These are phyloP conservation scores for Lentinula sp. DNA, from an alignment of 768 basidiomycete species.

Conservation along the genomic window DNA sequence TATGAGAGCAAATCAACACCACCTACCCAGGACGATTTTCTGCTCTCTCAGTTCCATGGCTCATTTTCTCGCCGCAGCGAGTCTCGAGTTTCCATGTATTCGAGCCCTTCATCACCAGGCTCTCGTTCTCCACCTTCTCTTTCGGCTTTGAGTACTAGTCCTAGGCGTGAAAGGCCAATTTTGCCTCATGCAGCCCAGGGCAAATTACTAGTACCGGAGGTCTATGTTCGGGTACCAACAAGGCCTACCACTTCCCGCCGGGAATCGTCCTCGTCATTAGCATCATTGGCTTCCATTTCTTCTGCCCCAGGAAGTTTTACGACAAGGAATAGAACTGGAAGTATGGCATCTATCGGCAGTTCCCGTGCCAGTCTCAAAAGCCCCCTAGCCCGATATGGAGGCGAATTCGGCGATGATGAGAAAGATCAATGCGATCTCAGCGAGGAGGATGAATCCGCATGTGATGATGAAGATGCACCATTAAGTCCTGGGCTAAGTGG, in stretches of 20 bases:
- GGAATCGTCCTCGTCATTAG: constrained; percentile 20
- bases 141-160: constrained; percentile 24
- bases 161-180: constrained; percentile 44
- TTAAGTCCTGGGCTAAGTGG: constrained; percentile 22
- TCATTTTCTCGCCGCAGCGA: constrained; percentile 53
- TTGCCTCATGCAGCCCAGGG: constrained; percentile 59
- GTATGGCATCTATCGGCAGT: neutral
- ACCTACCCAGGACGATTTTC: constrained; percentile 30
- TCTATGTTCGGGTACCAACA: constrained; percentile 14
- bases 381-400: constrained; percentile 33
- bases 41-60: constrained; percentile 50
- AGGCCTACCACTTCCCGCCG: constrained; percentile 24
- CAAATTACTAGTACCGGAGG: constrained; percentile 51
- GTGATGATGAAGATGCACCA: constrained; percentile 7
- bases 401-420: constrained; percentile 22
- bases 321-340: constrained; percentile 11
- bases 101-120: constrained; percentile 23
- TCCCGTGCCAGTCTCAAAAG: constrained; percentile 27
- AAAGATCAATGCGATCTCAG: constrained; percentile 4
- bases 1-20: constrained; percentile 12
- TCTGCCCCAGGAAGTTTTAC: constrained; percentile 10
- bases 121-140: constrained; percentile 30
- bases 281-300: constrained; percentile 13
- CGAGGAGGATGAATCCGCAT: constrained; percentile 19
- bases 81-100: constrained; percentile 36